Base-by-base conservation (phyloP, 495 filamentous ascomycete species). In the Hyaloscypha bicolor region DNA sequence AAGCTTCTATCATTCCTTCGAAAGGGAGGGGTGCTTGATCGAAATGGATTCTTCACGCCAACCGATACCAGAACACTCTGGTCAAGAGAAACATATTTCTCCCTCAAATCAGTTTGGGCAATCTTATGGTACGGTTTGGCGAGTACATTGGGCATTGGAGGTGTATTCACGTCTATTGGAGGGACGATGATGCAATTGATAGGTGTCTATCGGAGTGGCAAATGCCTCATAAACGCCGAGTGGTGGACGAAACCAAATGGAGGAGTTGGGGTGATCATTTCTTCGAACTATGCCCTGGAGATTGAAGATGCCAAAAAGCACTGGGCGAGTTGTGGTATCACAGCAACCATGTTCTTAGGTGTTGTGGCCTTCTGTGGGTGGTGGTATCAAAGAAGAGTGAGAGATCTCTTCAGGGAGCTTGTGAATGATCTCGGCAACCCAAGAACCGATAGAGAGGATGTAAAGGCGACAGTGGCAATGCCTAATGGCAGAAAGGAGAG, bases 361-460 rank as follows among this genome's bases (percentile, higher is more conserved):
- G 33, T 66, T 11, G 67, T 72, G 2, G 60, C 66, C 8, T 73
- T 70, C 51, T 63, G 68, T 16, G 71, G 71, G 9, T 75, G 73
- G 73, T 75, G 71, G 71, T 74, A 75, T 65, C 73, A 75, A 51
- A 22, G 72, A 51, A 57, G 71, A 16, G 19, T 73, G n/a, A 63
- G 68, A 45, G 65, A 52, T 12, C 9, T 68, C 16, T 68, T 68
- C 29, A 56, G 60, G 42, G 8, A 12, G 42, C 42, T 48, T 4
- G 42, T 48, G 42, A 16, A 48, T 48, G 42, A 48, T 48, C 9
- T 48, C 16, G 42, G 42, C 16, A 19, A 19, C 16, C 42, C 42
- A 48, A 48, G 16, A 6, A 48, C 42, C 11, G 42, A 48, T 19
- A 48, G 42, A 48, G 42, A 48, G 42, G 42, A 48, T 48, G 42